Evolutionary conservation across 2,329 filamentous ascomycete species (phyloP).

Genomic region (Pseudogymnoascus sp.): DNA sequence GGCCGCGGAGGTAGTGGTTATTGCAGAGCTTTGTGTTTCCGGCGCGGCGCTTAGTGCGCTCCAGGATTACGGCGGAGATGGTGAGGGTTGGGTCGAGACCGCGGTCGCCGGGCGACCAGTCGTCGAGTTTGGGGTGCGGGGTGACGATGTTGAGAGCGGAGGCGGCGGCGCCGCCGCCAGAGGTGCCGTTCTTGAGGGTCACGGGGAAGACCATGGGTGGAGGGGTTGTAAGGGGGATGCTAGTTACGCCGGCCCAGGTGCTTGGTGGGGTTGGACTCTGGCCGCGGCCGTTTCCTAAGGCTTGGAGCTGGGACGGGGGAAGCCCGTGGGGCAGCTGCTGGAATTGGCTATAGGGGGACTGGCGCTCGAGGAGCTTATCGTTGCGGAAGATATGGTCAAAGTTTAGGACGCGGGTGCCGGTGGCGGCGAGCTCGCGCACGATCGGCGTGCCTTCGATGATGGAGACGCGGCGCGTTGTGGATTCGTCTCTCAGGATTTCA

Average conservation of each 20-base stretch:
- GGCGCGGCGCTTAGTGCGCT: slow-evolving; percentile 47
- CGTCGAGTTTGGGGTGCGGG: slow-evolving; percentile 12
- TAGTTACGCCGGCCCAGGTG: slow-evolving; percentile 28
- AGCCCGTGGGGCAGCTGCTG: slow-evolving; percentile 10
- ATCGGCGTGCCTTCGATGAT: slow-evolving; percentile 46
- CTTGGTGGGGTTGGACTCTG: slow-evolving; percentile 16
- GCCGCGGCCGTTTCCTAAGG: slow-evolving; percentile 12
- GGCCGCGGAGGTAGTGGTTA: slow-evolving; percentile 50
- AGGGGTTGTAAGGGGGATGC: slow-evolving; percentile 19
- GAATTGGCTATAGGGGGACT: slow-evolving; percentile 19
- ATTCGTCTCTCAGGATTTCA: slow-evolving; percentile 41
- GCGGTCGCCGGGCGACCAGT: slow-evolving; percentile 47
- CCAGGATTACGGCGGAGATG: slow-evolving; percentile 39
- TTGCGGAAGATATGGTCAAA: slow-evolving; percentile 45
- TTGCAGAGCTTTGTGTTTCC: slow-evolving; percentile 52
- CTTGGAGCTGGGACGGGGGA: background rate
- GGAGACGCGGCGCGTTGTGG: slow-evolving; percentile 37
- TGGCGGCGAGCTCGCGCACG: slow-evolving; percentile 40
- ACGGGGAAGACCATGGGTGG: slow-evolving; percentile 17
- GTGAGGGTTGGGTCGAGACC: slow-evolving; percentile 46
- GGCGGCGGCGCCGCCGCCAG: slow-evolving; percentile 14
- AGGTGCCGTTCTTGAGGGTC: slow-evolving; percentile 17
- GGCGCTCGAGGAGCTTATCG: slow-evolving; percentile 41
- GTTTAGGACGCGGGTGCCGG: slow-evolving; percentile 39
- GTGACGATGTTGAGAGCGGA: slow-evolving; percentile 10